These are phyloP conservation scores for Penicillium silybi DNA, from an alignment of 495 filamentous ascomycete genomes.

Conservation along the genomic window DNA sequence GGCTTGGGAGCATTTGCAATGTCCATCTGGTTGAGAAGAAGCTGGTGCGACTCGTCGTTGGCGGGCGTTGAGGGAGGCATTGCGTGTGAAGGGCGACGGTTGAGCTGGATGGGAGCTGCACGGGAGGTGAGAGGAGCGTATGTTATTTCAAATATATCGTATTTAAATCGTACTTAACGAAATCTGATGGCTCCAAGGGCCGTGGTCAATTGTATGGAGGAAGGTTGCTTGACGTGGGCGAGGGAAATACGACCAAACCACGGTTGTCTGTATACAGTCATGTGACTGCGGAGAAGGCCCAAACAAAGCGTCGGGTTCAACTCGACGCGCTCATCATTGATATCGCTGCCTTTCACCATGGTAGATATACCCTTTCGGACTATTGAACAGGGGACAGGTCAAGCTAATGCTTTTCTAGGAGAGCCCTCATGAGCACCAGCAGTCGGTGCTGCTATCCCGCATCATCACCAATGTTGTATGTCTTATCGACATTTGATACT, in stretches of 20 bases:
- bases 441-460: conserved; percentile 84
- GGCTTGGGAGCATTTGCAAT: conserved; percentile 74
- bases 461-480: conserved; percentile 96
- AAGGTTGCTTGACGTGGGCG: neutral
- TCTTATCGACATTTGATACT: neutral
- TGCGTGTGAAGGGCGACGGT: neutral
- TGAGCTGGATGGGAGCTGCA: neutral
- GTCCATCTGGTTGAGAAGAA: conserved; percentile 80
- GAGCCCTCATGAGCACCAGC: conserved; percentile 96
- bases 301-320: conserved; percentile 17
- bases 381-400: neutral
- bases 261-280: conserved; percentile 18
- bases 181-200: neutral
- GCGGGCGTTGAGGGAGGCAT: conserved; percentile 47
- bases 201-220: neutral
- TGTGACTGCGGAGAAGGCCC: conserved; percentile 14
- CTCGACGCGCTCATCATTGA: neutral
- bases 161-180: neutral
- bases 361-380: neutral
- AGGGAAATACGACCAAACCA: neutral
- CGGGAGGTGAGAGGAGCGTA: neutral
- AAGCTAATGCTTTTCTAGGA: conserved; percentile 53
- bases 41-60: conserved; percentile 49
- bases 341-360: conserved; percentile 15
- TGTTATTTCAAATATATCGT: neutral